Evolutionary conservation across 2,329 filamentous ascomycete genomes (phyloP).

Genomic region (Phaeosphaeriaceae sp.): DNA sequence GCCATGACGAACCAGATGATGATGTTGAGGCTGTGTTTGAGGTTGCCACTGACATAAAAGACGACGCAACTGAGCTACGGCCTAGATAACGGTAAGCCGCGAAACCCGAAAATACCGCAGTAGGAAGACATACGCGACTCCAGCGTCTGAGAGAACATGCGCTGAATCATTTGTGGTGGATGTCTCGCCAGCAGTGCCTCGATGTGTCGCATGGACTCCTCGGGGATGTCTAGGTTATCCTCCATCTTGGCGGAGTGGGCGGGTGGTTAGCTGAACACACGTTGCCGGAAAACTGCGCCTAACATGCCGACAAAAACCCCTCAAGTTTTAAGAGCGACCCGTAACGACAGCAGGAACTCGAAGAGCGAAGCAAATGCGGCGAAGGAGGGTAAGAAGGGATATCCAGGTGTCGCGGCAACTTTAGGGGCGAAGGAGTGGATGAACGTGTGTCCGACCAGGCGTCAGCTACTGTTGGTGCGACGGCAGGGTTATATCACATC

Average conservation of each 20-base stretch:
- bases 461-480: constrained; percentile 44
- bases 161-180: constrained; percentile 44
- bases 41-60: constrained; percentile 41
- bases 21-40: constrained; percentile 36
- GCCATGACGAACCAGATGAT: constrained; percentile 41
- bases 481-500: constrained; percentile 46
- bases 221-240: constrained; percentile 43
- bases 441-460: constrained; percentile 40
- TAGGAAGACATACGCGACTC: constrained; percentile 40
- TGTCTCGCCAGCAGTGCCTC: constrained; percentile 45
- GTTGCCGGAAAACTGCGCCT: constrained; percentile 12
- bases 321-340: constrained; percentile 3
- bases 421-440: constrained; percentile 40
- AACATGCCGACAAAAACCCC: constrained; percentile 25
- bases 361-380: constrained; percentile 8
- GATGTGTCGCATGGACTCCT: constrained; percentile 48
- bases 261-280: constrained; percentile 15
- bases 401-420: constrained; percentile 25
- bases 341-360: constrained; percentile 3
- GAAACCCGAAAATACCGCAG: neutral
- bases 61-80: constrained; percentile 43
- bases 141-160: constrained; percentile 47
- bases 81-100: constrained; percentile 35
- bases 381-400: constrained; percentile 30
- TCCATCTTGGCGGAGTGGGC: constrained; percentile 36